phyloP scores from a whole-genome alignment of 495 filamentous ascomycete species.

The Podospora conica region DNA sequence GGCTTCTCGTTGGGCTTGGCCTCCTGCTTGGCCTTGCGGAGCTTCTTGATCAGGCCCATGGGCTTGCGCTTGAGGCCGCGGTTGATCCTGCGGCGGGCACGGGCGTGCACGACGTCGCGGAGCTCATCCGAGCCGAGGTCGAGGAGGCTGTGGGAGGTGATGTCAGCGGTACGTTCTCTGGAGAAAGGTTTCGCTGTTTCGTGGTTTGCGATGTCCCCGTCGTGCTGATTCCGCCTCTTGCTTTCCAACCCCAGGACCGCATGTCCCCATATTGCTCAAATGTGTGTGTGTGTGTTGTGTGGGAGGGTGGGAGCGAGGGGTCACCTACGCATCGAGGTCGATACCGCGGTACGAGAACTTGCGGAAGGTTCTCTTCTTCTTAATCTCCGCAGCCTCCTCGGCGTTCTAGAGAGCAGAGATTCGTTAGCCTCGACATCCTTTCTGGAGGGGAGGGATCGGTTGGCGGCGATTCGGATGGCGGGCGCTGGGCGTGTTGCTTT shows the following conservation, averaged over 20 bases:
- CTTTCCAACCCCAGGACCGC: neutral
- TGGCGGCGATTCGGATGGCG: neutral
- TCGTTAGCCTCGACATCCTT: slow-evolving; percentile 2
- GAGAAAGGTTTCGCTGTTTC: neutral
- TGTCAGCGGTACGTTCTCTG: slow-evolving; percentile 15
- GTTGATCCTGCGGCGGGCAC: slow-evolving; percentile 98
- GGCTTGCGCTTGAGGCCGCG: slow-evolving; percentile 99
- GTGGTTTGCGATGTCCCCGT: neutral
- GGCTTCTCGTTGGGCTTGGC: slow-evolving; percentile 99
- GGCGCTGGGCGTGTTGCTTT: neutral
- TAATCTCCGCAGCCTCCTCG: slow-evolving; percentile 95
- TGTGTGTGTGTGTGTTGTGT: neutral
- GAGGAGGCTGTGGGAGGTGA: slow-evolving; percentile 56
- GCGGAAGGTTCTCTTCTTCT: slow-evolving; percentile 98
- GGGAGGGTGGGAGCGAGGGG: slow-evolving; percentile 10
- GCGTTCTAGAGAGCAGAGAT: slow-evolving; percentile 56
- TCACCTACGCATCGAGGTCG: slow-evolving; percentile 93
- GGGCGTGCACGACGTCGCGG: slow-evolving; percentile 97
- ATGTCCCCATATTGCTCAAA: neutral
- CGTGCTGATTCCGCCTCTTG: neutral
- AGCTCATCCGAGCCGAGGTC: slow-evolving; percentile 98
- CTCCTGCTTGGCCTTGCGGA: slow-evolving; percentile 99
- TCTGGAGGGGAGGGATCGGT: neutral
- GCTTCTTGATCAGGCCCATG: slow-evolving; percentile 99
- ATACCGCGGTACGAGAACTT: slow-evolving; percentile 99